Base-by-base conservation (phyloP, 164 flowering plant genomes). In the Piper longum region DNA sequence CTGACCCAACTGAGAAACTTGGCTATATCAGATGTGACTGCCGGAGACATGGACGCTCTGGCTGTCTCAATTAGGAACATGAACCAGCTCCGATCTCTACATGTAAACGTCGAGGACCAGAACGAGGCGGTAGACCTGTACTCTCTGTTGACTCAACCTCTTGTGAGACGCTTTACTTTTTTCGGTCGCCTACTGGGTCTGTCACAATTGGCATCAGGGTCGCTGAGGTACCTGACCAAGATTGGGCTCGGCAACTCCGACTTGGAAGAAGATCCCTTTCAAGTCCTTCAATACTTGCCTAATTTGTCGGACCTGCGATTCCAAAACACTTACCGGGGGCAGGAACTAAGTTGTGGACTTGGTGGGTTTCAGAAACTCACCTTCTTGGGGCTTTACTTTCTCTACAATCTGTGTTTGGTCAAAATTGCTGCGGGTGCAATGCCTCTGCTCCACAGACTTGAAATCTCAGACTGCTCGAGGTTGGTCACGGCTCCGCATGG, bases 331-430 rank as follows among this genome's bases (percentile, higher is more conserved):
- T 75, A 63, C 40, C 62, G 54, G 6, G 80, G 79, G 48, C 51
- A 64, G 19, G 48, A 55, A 5, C 41, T 80, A 52, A 36, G 61
- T 3, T 80, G 73, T 65, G 51, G 54, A 14, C 65, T 60, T 16
- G 71, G 62, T 13, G 67, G 71, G 59, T 77, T 77, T 54, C 75
- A 73, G 18, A 70, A 59, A 43, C 82, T 81, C 40, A 69, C 41
- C 26, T 72, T 57, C 42, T 71, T 79, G 36, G 4, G 6, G 12
- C 9, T 48, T 8, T 12, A 2, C 12, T 48, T 9, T 0, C 11
- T 48, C 3, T 5, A 48, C 52, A 48, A 48, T 14, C 12, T 48
- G 12, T 2, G 52, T 9, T 8, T 6, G 52, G 52, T 48, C 14
- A 48, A 8, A 2, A 48, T 79, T 39, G 72, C 73, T 14, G 71